Base-by-base conservation (phyloP, 139 green algal genomes). In the Volvox reticuliferus region DNA sequence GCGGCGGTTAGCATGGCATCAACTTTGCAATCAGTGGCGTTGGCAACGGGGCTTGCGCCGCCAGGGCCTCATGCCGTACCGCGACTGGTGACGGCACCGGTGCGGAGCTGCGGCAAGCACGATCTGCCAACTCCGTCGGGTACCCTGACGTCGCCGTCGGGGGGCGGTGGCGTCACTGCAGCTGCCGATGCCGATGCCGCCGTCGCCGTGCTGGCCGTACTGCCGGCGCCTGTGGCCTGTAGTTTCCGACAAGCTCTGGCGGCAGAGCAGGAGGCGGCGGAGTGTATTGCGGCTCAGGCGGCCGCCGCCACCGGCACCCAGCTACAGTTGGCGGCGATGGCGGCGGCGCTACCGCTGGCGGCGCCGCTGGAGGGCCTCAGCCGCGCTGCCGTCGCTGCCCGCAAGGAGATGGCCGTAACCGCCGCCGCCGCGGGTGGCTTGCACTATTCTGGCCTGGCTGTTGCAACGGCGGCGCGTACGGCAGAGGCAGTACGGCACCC, bases 341-440 rank as follows among this genome's bases (percentile, higher is more conserved):
- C 55, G 30, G 71, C 30, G 73, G 50, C 50, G 28, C 73, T 83
- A n/a, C 71, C 71, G 6, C 1, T 20, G 30, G 50, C 86, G 50
- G 73, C 50, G 50, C 44, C 86, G 73, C 50, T 55, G n/a, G 26
- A 32, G 0, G 30, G 12, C 1, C 22, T 76, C 12, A 24, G 17
- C 71, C n/a, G 5, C 12, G 76, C 61, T 24, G 33, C 50, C 30
- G 61, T 36, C n/a, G 55, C 76, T 22, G 44, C 85, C 2, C 87
- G 86, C 61, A 35, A 37, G n/a, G 87, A 91, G n/a, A 62, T 79
- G 19, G 61, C 87, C 24, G 62, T 62, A 62, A 91, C 22, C 16
- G 87, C 87, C 24, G 87, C 87, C 32, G 87, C 87, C 33, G 87
- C 87, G 26, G 87, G 87, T 55, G 87, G 87, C 2, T 77, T 91